Conservation (phyloP, 768 basidiomycete species). For the Leccinum longicurvipes region DNA sequence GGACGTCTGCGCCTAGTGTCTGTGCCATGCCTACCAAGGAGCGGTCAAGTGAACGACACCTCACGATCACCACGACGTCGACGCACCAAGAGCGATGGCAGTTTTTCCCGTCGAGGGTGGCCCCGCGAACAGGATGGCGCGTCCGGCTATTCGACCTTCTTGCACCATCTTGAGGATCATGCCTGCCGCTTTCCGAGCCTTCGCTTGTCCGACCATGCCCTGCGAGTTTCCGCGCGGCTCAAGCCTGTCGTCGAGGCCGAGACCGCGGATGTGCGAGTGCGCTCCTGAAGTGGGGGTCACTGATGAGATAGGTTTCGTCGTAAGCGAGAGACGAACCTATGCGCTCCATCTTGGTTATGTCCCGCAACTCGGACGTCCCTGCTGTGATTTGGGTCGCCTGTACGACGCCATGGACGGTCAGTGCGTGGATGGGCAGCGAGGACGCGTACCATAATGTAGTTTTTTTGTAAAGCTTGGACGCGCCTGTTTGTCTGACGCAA, state of each 20-base stretch:
- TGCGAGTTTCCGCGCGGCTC: conserved; percentile 87
- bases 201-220: conserved; percentile 96
- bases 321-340: conserved; percentile 45
- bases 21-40: conserved; percentile 82
- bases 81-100: conserved; percentile 90
- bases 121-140: conserved; percentile 95
- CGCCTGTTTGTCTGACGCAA: conserved; percentile 34
- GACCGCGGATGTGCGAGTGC: conserved; percentile 92
- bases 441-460: conserved; percentile 27
- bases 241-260: conserved; percentile 88
- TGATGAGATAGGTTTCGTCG: background rate
- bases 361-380: conserved; percentile 74
- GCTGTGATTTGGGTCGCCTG: conserved; percentile 74
- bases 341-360: conserved; percentile 91
- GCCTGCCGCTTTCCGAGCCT: conserved; percentile 95
- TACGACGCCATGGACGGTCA: conserved; percentile 6
- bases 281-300: conserved; percentile 53
- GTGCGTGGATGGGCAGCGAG: background rate
- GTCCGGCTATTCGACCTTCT: conserved; percentile 91
- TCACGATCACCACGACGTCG: no score
- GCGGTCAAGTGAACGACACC: background rate
- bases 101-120: conserved; percentile 98
- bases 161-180: conserved; percentile 99
- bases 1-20: conserved; percentile 89
- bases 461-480: conserved; percentile 15